phyloP scores from a whole-genome alignment of 192 early-diverging fungal genomes.

The Borealophlyctis nickersoniae region DNA sequence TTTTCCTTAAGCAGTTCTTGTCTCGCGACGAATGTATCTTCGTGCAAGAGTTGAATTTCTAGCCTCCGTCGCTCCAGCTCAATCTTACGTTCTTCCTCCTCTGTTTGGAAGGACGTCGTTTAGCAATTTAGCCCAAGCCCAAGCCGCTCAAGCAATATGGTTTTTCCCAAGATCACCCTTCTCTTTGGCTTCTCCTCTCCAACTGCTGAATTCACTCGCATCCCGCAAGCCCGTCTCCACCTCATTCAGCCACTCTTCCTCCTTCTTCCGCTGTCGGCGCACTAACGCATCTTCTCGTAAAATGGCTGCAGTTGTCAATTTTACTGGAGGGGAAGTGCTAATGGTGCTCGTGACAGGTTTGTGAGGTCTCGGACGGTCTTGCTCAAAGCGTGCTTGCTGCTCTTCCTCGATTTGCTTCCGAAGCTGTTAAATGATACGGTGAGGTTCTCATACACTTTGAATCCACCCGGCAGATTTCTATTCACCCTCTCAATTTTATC shows the following conservation, averaged over 20 bases:
- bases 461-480: no score
- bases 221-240: conserved; percentile 42
- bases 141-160: no score
- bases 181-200: conserved; percentile 32
- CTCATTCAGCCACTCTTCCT: conserved; percentile 28
- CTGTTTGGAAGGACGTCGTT: no score
- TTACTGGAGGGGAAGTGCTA: conserved; percentile 34
- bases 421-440: no score
- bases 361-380: no score
- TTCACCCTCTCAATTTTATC: conserved; percentile 9
- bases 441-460: no score
- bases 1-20: conserved; percentile 44
- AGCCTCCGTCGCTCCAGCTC: conserved; percentile 45
- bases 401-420: no score
- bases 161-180: conserved; percentile 27
- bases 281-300: conserved; percentile 51
- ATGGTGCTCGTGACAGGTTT: conserved; percentile 25
- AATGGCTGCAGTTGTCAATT: conserved; percentile 49
- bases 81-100: conserved; percentile 33
- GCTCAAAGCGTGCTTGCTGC: no score
- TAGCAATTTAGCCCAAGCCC: no score
- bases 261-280: conserved; percentile 23
- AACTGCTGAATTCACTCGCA: conserved; percentile 34
- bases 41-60: conserved; percentile 51
- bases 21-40: conserved; percentile 46